Conservation (phyloP, 805 yeast species). For the Ogataea corticis region DNA sequence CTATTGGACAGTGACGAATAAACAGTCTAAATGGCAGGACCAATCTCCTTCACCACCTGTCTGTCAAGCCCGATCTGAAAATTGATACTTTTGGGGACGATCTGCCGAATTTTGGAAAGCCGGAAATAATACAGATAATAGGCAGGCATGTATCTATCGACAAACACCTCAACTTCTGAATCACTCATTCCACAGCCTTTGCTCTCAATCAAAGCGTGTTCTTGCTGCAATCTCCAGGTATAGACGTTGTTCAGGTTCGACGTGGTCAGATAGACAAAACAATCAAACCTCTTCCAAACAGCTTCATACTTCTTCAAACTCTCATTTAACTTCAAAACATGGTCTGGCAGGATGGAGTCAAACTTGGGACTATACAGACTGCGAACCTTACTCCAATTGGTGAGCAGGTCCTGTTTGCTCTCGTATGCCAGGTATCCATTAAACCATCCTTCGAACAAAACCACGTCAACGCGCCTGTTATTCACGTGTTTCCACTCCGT, state of each 20-base stretch:
- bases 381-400: slow-evolving; percentile 30
- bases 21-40: slow-evolving; percentile 1
- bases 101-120: slow-evolving; percentile 9
- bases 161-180: slow-evolving; percentile 62
- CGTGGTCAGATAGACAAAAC: slow-evolving; percentile 64
- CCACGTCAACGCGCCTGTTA: slow-evolving; percentile 51
- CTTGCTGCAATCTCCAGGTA: slow-evolving; percentile 79
- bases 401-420: slow-evolving; percentile 29
- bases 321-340: slow-evolving; percentile 48
- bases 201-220: slow-evolving; percentile 52
- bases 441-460: slow-evolving; percentile 94
- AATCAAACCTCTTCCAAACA: slow-evolving; percentile 59
- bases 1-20: slow-evolving; percentile 5
- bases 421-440: slow-evolving; percentile 62
- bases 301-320: slow-evolving; percentile 49
- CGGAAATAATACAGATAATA: slow-evolving; percentile 64
- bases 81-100: slow-evolving; percentile 9
- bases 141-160: slow-evolving; percentile 84
- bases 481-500: slow-evolving; percentile 39
- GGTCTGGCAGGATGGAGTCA: slow-evolving; percentile 15
- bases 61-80: slow-evolving; percentile 23
- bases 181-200: slow-evolving; percentile 83
- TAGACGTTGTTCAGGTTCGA: slow-evolving; percentile 61
- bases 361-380: slow-evolving; percentile 17
- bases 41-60: slow-evolving; percentile 5